A percentile compares a stretch with the other conserved stretches of the same genome.
Evolutionary conservation across 441 rosid species (phyloP).

Genomic region (Erysimum cheiri): DNA sequence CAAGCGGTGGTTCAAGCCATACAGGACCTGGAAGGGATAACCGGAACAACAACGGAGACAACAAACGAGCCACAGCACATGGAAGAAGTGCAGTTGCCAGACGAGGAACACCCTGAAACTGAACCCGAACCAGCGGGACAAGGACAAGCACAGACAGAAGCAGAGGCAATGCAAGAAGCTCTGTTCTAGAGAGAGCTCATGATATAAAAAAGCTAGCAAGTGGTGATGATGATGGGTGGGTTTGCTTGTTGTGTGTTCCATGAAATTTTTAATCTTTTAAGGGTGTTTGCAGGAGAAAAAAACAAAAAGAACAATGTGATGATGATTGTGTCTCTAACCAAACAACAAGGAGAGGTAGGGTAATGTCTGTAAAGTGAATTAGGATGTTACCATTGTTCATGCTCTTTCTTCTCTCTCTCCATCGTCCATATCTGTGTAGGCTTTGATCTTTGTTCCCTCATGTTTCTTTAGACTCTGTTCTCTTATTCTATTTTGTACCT

Average conservation of each 20-base stretch:
- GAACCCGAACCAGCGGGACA: conserved; percentile 12
- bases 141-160: conserved; percentile 40
- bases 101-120: conserved; percentile 19
- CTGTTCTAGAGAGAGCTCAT: conserved; percentile 36
- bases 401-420: conserved; percentile 5
- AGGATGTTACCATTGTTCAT: conserved; percentile 45
- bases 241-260: conserved; percentile 33
- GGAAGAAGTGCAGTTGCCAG: conserved; percentile 40
- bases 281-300: conserved; percentile 36
- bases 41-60: conserved; percentile 51
- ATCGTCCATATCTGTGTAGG: conserved; percentile 36
- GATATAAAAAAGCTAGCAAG: conserved; percentile 8
- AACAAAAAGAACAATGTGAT: conserved; percentile 18
- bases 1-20: conserved; percentile 56
- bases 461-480: conserved; percentile 30
- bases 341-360: conserved; percentile 43
- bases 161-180: conserved; percentile 49
- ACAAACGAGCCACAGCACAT: conserved; percentile 41
- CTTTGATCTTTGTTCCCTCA: conserved; percentile 18
- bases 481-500: conserved; percentile 14
- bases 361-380: conserved; percentile 43
- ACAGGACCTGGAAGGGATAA: conserved; percentile 70
- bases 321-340: conserved; percentile 44
- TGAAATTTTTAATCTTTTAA: conserved; percentile 20
- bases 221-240: conserved; percentile 33